A percentile compares a stretch with the other conserved stretches of the same genome.
phyloP scores from a whole-genome alignment of 345 rosid genomes.

The Euclidium syriacum region DNA sequence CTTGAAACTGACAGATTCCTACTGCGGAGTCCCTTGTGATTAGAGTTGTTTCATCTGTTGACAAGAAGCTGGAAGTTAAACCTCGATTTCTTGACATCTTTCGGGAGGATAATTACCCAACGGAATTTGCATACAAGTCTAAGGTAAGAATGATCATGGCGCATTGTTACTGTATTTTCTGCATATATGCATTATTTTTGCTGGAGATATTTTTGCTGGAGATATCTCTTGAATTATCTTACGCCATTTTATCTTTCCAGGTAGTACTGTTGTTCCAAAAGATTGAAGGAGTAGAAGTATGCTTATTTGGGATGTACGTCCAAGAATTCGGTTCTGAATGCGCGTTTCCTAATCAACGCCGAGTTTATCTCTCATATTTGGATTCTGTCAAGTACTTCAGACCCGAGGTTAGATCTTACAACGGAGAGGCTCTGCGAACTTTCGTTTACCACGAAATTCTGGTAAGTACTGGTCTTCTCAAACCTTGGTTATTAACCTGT shows the following conservation, averaged over 20 bases:
- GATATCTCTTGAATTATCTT: neutral
- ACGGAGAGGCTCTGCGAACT: conserved; percentile 98
- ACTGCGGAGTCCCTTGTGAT: conserved; percentile 96
- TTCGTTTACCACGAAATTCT: conserved; percentile 97
- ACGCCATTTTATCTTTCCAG: conserved; percentile 44
- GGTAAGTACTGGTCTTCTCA: conserved; percentile 38
- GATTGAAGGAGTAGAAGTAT: conserved; percentile 99
- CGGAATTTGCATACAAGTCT: conserved; percentile 91
- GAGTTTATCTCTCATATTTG: conserved; percentile 94
- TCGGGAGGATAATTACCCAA: conserved; percentile 87
- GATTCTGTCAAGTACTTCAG: conserved; percentile 98
- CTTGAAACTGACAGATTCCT: conserved; percentile 55
- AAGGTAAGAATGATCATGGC: conserved; percentile 49
- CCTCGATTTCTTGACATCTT: conserved; percentile 91
- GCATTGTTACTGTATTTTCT: neutral
- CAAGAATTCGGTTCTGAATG: conserved; percentile 98
- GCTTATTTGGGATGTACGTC: conserved; percentile 98
- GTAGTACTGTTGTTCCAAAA: conserved; percentile 92
- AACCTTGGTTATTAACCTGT: conserved; percentile 1
- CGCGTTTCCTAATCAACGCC: conserved; percentile 92
- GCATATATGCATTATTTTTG: neutral
- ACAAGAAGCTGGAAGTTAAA: conserved; percentile 98
- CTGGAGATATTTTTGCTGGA: neutral
- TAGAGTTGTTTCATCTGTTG: conserved; percentile 98
- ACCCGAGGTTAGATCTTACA: conserved; percentile 86